phyloP scores from a whole-genome alignment of 2,329 filamentous ascomycete species.

The Claviceps quebecensis region DNA sequence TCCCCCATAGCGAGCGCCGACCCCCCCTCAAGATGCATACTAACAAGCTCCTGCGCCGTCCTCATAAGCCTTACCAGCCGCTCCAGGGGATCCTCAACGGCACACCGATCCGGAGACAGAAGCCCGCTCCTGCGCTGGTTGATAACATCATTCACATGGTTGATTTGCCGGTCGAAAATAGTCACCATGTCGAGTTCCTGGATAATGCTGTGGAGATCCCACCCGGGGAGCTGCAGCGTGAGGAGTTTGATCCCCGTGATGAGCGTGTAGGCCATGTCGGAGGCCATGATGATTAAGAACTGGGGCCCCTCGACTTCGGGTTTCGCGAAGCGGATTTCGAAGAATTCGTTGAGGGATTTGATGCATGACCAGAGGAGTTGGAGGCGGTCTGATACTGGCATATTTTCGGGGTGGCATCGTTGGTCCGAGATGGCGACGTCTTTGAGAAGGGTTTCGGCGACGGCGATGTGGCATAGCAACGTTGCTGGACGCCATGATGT shows the following conservation, averaged over 20 bases:
- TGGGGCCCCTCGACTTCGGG: conserved; percentile 22
- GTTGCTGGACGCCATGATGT: conserved; percentile 15
- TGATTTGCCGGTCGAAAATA: conserved; percentile 16
- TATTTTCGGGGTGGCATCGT: conserved; percentile 15
- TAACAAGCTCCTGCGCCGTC: conserved; percentile 17
- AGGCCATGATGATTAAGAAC: conserved; percentile 29
- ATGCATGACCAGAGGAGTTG: conserved; percentile 32
- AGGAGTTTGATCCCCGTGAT: conserved; percentile 33
- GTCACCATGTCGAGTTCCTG: conserved; percentile 16
- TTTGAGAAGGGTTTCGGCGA: conserved; percentile 33
- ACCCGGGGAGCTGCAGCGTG: conserved; percentile 29
- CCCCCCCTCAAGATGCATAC: conserved; percentile 14
- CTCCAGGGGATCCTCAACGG: conserved; percentile 18
- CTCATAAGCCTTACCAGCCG: conserved; percentile 18
- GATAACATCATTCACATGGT: conserved; percentile 17
- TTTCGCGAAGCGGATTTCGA: conserved; percentile 21
- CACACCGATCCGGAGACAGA: conserved; percentile 7
- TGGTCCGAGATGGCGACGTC: conserved; percentile 30
- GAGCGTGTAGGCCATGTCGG: conserved; percentile 33
- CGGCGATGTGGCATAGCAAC: conserved; percentile 26
- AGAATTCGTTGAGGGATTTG: conserved; percentile 25
- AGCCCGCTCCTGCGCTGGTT: conserved; percentile 15
- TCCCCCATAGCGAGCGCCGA: conserved; percentile 12
- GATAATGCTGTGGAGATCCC: conserved; percentile 26
- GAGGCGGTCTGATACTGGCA: conserved; percentile 26